Percentiles rank a stretch among this genome's conserved stretches.
These are phyloP conservation scores for Clonostachys solani DNA, from an alignment of 2,329 filamentous ascomycete genomes.

Conservation along the genomic window DNA sequence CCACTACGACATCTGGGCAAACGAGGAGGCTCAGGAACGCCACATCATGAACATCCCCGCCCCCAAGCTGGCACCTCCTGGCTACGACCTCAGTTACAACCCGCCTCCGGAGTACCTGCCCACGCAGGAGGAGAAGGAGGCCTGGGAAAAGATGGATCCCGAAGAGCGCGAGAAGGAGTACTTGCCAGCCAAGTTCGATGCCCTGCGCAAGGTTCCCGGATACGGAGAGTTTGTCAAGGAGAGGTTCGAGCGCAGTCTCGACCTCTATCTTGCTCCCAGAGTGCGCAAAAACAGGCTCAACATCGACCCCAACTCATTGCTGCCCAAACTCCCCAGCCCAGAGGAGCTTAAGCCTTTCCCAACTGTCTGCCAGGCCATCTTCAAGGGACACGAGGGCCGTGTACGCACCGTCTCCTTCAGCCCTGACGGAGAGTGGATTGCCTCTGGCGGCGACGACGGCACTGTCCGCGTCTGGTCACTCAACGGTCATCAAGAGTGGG, in stretches of 20 bases:
- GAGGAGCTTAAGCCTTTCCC: slow-evolving; percentile 95
- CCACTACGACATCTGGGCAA: slow-evolving; percentile 91
- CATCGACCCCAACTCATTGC: slow-evolving; percentile 88
- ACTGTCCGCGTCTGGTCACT: slow-evolving; percentile 89
- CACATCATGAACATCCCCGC: slow-evolving; percentile 94
- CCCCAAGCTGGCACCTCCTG: slow-evolving; percentile 87
- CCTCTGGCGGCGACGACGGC: slow-evolving; percentile 91
- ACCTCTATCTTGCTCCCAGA: slow-evolving; percentile 90
- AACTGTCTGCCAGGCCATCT: slow-evolving; percentile 81
- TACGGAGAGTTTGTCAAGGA: slow-evolving; percentile 92
- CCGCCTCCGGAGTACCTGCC: slow-evolving; percentile 93
- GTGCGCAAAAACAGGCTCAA: slow-evolving; percentile 92
- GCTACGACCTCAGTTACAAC: slow-evolving; percentile 95
- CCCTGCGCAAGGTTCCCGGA: slow-evolving; percentile 86
- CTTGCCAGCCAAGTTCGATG: slow-evolving; percentile 75
- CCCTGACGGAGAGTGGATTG: slow-evolving; percentile 79
- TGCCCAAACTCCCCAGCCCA: slow-evolving; percentile 89
- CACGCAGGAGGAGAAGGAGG: slow-evolving; percentile 74
- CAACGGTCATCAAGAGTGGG: slow-evolving; percentile 86
- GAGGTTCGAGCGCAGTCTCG: slow-evolving; percentile 90
- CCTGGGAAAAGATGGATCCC: slow-evolving; percentile 81
- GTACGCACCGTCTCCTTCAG: slow-evolving; percentile 84
- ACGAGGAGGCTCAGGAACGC: slow-evolving; percentile 77
- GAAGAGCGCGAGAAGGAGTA: slow-evolving; percentile 91
- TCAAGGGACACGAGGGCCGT: slow-evolving; percentile 81